These are phyloP conservation scores for Rhodocollybia butyracea DNA, from an alignment of 768 basidiomycete species.

Conservation along the genomic window DNA sequence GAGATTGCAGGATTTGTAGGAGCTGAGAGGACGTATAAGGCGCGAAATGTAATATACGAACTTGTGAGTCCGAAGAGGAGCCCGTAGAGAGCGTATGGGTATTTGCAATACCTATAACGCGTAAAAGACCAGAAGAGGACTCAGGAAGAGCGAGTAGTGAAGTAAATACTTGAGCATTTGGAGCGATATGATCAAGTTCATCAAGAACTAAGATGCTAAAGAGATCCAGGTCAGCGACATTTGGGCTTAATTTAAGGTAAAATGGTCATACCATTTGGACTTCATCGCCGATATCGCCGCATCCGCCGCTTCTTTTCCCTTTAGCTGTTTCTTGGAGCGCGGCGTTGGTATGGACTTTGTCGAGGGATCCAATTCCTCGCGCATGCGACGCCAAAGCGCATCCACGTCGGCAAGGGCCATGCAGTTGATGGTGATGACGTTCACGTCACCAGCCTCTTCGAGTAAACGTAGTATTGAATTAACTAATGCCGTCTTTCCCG, in stretches of 20 bases:
- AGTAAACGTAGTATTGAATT: slow-evolving; percentile 54
- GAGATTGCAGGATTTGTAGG: slow-evolving; percentile 60
- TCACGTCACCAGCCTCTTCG: slow-evolving; percentile 34
- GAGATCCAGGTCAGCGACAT: slow-evolving; percentile 13
- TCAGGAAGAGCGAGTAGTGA: slow-evolving; percentile 69
- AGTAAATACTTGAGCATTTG: slow-evolving; percentile 53
- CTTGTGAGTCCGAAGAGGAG: slow-evolving; percentile 32
- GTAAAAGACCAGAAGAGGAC: slow-evolving; percentile 46
- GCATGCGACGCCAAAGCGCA: slow-evolving; percentile 66
- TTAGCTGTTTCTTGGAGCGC: slow-evolving; percentile 34
- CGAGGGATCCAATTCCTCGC: slow-evolving; percentile 46
- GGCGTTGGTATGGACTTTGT: slow-evolving; percentile 32
- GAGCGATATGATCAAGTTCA: slow-evolving; percentile 80
- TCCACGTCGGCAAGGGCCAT: slow-evolving; percentile 72
- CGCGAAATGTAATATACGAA: slow-evolving; percentile 73
- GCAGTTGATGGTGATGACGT: slow-evolving; percentile 68
- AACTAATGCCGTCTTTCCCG: slow-evolving; percentile 87
- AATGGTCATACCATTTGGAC: slow-evolving; percentile 49
- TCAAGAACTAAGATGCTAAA: slow-evolving; percentile 75
- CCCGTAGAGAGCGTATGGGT: slow-evolving; percentile 79
- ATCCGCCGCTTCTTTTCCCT: slow-evolving; percentile 48
- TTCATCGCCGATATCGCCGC: slow-evolving; percentile 37
- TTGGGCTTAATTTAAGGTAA: background rate
- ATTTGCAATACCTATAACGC: slow-evolving; percentile 85
- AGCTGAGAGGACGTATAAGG: slow-evolving; percentile 77